These are phyloP conservation scores for Jasminum sambac DNA, from an alignment of 257 asterid genomes.

Conservation along the genomic window DNA sequence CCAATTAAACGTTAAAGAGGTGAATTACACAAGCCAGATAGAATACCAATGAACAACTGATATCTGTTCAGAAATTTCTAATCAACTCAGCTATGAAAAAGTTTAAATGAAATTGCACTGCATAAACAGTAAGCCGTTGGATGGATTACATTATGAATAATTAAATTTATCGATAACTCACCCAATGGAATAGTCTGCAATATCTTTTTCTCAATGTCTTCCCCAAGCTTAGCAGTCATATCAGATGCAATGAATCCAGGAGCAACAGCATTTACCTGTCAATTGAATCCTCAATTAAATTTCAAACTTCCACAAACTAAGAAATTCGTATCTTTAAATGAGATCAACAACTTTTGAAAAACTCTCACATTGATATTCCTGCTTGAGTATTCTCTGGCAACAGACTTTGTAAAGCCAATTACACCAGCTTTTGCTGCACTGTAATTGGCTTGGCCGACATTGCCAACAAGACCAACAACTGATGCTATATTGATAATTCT, in stretches of 20 bases:
- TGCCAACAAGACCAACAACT: conserved; percentile 95
- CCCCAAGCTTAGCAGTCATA: conserved; percentile 84
- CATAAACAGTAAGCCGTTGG: neutral
- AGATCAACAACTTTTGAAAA: conserved; percentile 10
- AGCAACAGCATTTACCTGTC: conserved; percentile 92
- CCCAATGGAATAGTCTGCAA: conserved; percentile 85
- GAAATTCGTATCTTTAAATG: conserved; percentile 1
- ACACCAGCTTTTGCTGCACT: conserved; percentile 99
- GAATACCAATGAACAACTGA: neutral
- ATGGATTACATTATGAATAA: neutral
- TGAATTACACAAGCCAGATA: neutral
- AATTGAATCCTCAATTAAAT: conserved; percentile 22
- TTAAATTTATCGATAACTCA: conserved; percentile 31
- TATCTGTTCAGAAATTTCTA: neutral
- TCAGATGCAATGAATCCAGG: conserved; percentile 97
- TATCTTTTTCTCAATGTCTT: conserved; percentile 76
- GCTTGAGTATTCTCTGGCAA: conserved; percentile 96
- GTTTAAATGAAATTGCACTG: neutral
- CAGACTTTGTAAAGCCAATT: conserved; percentile 94
- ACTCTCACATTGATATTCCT: conserved; percentile 74
- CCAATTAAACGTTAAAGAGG: neutral
- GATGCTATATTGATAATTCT: conserved; percentile 91
- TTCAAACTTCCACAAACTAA: conserved; percentile 11
- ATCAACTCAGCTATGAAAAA: neutral
- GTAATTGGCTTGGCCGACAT: conserved; percentile 94